Base-by-base conservation (phyloP, 805 yeast genomes). In the Wickerhamomyces canadensis region DNA sequence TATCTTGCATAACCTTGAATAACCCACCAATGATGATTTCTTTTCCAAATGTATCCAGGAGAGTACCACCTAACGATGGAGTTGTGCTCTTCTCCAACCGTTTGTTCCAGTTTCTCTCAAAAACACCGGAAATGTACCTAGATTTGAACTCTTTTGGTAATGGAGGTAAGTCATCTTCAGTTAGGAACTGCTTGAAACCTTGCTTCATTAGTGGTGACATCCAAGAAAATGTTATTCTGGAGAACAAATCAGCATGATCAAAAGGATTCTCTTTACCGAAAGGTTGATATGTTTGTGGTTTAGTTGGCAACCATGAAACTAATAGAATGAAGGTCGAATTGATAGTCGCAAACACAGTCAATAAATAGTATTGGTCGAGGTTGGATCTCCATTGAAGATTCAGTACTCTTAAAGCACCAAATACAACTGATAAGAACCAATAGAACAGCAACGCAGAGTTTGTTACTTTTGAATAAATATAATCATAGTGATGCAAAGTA, bases 151-250 rank as follows among this genome's bases (percentile, higher is more conserved):
- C 76, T 4, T 61, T 55, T 13, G 98, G 96, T 39, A 93, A 69
- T 14, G 76, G 72, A 19, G 96, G 96, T 45, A 93, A 72, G 60
- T 91, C 97, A 4, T 65, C 64, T 52, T 74, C 61, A 45, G 58
- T 61, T 52, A 78, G 75, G 42, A 49, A 63, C 40, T 78, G 76
- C 28, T 67, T 61, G 51, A 80, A 83, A 18, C 98, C 98, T 33
- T 73, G 74, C 51, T 67, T 75, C 85, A 93, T 88, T 55, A 93
- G 65, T 4, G 78, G 80, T 9, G 89, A 78, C 95, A 93, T 86
- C 98, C 98, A 93, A 21, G 80, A 64, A 59, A 93, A 93, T 0
- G 95, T 80, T 34, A 91, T 65, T 38, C 74, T 67, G 2, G 95
- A 80, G 51, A 91, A 80, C 19, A 89, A 62, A 56, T 89, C 80